Percentiles rank a stretch among this genome's conserved stretches.
These are phyloP conservation scores for Aspergillus brasiliensis DNA, from an alignment of 2,329 filamentous ascomycete species.

Conservation along the genomic window DNA sequence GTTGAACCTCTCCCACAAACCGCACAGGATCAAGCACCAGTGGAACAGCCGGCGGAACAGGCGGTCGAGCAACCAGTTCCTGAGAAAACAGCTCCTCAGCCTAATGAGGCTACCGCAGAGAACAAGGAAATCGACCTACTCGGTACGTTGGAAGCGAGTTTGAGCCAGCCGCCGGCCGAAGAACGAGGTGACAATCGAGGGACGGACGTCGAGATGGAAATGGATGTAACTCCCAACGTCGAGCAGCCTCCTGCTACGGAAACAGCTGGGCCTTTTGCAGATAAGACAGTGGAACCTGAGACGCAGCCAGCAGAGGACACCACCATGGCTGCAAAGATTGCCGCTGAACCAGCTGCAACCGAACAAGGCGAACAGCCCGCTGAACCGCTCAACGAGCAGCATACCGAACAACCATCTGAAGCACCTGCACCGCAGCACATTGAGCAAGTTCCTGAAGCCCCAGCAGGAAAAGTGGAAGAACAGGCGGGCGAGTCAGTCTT, in stretches of 20 bases:
- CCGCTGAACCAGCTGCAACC: background rate
- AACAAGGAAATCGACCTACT: conserved; percentile 48
- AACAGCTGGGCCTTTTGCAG: background rate
- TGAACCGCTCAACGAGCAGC: conserved; percentile 8
- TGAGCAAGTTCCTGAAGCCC: background rate
- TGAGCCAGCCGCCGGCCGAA: conserved; percentile 22
- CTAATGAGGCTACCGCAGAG: conserved; percentile 6
- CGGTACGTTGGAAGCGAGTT: conserved; percentile 51
- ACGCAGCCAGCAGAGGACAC: conserved; percentile 2
- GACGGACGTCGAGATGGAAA: conserved; percentile 1
- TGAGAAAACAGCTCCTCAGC: conserved; percentile 15
- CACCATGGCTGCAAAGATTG: background rate
- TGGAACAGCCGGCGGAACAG: conserved; percentile 6
- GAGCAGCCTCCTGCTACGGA: conserved; percentile 3
- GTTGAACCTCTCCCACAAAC: conserved; percentile 3
- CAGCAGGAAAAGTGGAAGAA: background rate
- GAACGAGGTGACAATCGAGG: conserved; percentile 12
- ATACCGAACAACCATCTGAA: background rate
- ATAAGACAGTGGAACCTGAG: background rate
- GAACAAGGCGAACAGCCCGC: background rate
- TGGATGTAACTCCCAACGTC: background rate
- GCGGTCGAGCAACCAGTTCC: conserved; percentile 14
- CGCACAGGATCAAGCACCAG: conserved; percentile 1
- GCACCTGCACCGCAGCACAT: background rate
- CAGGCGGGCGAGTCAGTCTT: background rate